Base-by-base conservation (phyloP, 2,329 filamentous ascomycete genomes). In the Sclerotinia glacialis region DNA sequence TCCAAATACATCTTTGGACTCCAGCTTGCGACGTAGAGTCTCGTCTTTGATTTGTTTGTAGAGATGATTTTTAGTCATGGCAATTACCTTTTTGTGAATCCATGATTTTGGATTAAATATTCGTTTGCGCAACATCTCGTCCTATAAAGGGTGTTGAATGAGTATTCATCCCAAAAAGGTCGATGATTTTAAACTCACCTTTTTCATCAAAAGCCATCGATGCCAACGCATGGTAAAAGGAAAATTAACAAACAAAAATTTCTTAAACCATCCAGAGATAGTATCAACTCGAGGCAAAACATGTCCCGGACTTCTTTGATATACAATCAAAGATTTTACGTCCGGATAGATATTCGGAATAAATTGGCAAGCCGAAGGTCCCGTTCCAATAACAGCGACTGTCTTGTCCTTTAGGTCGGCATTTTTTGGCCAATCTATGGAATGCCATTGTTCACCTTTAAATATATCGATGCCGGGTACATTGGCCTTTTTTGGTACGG, bases 371-470 rank as follows among this genome's bases (percentile, higher is more conserved):
- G 44, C 58, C 14, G 58, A 61, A 31, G 58, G 58, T 31, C 44
- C 44, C 2, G 58, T 61, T 26, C 58, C 58, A 34, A 61, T 49
- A 3, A 61, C 28, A 37, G 58, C 42, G 1, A 50, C 44, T 26
- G 58, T 50, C 21, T 61, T 61, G 18, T 31, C 21, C 12, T 16
- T 61, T 12, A 50, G 46, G 8, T 50, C 28, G 5, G 44, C 44
- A 21, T 61, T 31, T 61, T 61, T 61, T 9, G 58, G 58, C 58
- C 44, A 61, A 14, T 61, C 44, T 37, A 46, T 47, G n/a, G 26
- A 47, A 47, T 61, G 58, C 58, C 44, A 61, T 11, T 34, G 14
- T 28, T 61, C 42, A 5, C 44, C 44, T 23, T 40, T 21, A n/a
- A 61, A 61, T 21, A 14, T 34, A 37, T 61, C 26, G 2, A 61